Conservation (phyloP, 129 eudicot genomes). For the Chrysanthemum seticuspe region DNA sequence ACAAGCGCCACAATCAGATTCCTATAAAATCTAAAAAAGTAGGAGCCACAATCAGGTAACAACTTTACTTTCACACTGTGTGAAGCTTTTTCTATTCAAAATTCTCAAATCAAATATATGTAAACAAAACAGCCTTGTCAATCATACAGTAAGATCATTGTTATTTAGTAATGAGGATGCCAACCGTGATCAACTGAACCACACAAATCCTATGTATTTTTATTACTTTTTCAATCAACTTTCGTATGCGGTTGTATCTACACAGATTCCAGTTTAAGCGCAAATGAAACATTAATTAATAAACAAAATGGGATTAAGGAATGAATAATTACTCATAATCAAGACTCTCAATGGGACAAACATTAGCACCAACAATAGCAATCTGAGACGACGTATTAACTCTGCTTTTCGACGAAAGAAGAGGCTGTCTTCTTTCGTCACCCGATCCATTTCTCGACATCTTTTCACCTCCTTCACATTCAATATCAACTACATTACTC, state of each 20-base stretch:
- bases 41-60: neutral
- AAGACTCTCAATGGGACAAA: constrained; percentile 84
- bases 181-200: too few species aligned
- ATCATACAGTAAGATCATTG: too few species aligned
- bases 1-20: constrained; percentile 1
- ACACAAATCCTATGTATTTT: too few species aligned
- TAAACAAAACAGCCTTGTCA: too few species aligned
- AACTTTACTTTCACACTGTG: constrained; percentile 4
- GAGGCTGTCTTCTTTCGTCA: constrained; percentile 48
- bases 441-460: constrained; percentile 46
- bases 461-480: constrained; percentile 30
- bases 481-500: constrained; percentile 29
- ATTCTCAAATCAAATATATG: neutral
- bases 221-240: too few species aligned
- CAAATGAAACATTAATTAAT: neutral
- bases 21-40: neutral
- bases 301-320: neutral
- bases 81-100: neutral
- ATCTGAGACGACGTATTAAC: constrained; percentile 81
- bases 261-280: too few species aligned
- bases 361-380: constrained; percentile 93
- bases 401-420: constrained; percentile 51
- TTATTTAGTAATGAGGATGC: too few species aligned
- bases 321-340: constrained; percentile 77
- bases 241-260: too few species aligned